phyloP scores from a whole-genome alignment of 2,329 filamentous ascomycete genomes.

The Tolypocladium inflatum region DNA sequence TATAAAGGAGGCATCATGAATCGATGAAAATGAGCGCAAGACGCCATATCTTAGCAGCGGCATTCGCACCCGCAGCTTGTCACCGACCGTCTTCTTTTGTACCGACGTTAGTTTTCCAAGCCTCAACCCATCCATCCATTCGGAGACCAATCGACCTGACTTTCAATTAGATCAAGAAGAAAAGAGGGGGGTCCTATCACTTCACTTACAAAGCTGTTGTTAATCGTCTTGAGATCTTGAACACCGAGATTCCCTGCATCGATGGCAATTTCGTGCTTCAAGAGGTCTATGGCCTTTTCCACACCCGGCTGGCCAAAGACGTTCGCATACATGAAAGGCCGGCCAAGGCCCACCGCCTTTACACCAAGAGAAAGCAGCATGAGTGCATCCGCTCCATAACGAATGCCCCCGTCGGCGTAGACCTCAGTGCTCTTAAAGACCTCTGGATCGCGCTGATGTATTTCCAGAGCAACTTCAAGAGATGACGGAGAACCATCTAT shows the following conservation, averaged over 20 bases:
- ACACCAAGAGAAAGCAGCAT: slow-evolving; percentile 34
- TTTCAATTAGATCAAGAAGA: not conserved
- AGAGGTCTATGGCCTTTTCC: slow-evolving; percentile 28
- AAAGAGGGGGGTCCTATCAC: not conserved
- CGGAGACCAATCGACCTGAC: not conserved
- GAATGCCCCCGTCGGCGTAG: slow-evolving; percentile 31
- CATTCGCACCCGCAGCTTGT: too few species aligned
- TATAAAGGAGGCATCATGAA: too few species aligned
- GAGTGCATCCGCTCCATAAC: slow-evolving; percentile 32
- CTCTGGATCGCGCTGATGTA: slow-evolving; percentile 24
- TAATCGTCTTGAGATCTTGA: slow-evolving; percentile 24
- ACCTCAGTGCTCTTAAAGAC: slow-evolving; percentile 29
- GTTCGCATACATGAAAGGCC: slow-evolving; percentile 44
- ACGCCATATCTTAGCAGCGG: too few species aligned
- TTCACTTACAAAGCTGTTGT: not conserved
- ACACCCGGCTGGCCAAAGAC: slow-evolving; percentile 40
- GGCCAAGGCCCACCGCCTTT: slow-evolving; percentile 34
- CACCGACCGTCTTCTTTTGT: too few species aligned
- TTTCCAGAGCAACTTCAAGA: slow-evolving; percentile 29
- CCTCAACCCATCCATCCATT: not conserved
- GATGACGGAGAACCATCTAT: slow-evolving; percentile 28
- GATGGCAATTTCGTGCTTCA: slow-evolving; percentile 39
- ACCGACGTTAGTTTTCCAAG: too few species aligned
- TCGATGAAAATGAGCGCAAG: too few species aligned
- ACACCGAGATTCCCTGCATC: slow-evolving; percentile 35